Evolutionary conservation across 2,329 filamentous ascomycete species (phyloP), one percentile per base, ranked within the genome.

Genomic region (Venturia asperata): DNA sequence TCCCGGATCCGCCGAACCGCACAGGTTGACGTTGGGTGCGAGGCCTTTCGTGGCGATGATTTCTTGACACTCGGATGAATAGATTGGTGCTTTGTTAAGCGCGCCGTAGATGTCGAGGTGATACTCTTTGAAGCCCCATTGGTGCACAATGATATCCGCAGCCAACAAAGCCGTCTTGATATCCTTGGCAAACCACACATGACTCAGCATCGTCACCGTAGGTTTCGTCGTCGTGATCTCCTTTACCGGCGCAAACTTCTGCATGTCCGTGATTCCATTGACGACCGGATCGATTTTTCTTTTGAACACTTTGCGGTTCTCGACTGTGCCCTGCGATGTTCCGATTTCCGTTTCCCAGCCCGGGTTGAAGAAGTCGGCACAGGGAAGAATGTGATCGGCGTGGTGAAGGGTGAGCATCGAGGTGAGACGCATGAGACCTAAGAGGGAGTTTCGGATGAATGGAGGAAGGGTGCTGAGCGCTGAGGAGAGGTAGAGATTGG

Each of bases 111-210:
- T 82, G 66, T 85, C 80, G 1, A 87, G 79, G 64, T 81, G 79
- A 72, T 87, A 87, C 66, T 87, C 84, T 52, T 79, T 81, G 73
- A 87, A 87, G n/a, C 85, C 84, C 79, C 82, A 87, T 69, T 84
- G 80, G 70, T 87, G 87, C 68, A 86, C 81, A 67, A 87, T 87
- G 67, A 87, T 82, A 69, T 87, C 85, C 1, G 85, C 85, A 7
- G 85, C 84, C 5, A 87, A 76, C 30, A 87, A 79, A 3, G 85
- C 85, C 1, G 81, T 86, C 72, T 87, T 87, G 73, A 87, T 85
- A 67, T 87, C 85, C 71, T 87, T 87, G 67, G 75, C 75, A 67
- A 81, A 82, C 73, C 82, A 82, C 3, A 84, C 79, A 67, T 87
- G 85, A 27, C 85, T 87, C 62, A 87, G 72, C 85, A 87, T 87